phyloP scores from a whole-genome alignment of 2,329 filamentous ascomycete genomes.

The Nigrospora sphaerica region DNA sequence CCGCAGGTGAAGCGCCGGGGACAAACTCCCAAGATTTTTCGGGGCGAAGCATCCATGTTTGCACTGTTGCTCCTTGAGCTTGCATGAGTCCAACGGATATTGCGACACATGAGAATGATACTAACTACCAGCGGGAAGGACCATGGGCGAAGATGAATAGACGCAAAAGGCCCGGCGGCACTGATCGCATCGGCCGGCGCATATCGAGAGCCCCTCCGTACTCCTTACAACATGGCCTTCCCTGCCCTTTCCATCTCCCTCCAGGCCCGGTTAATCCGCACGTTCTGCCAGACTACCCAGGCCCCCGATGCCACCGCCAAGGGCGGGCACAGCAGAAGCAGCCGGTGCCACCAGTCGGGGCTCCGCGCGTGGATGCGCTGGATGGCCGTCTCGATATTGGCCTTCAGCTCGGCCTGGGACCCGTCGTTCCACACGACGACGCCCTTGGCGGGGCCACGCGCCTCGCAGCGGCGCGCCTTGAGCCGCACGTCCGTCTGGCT shows the following conservation, averaged over 20 bases:
- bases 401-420: conserved; percentile 60
- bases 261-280: conserved; percentile 65
- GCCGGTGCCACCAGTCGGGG: conserved; percentile 79
- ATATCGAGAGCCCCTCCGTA: too few relatives aligned
- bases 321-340: conserved; percentile 64
- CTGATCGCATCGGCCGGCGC: too few relatives aligned
- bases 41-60: too few relatives aligned
- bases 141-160: too few relatives aligned
- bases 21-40: too few relatives aligned
- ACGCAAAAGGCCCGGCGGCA: too few relatives aligned
- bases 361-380: conserved; percentile 52
- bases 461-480: conserved; percentile 71
- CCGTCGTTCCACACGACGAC: conserved; percentile 90
- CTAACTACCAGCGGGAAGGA: too few relatives aligned
- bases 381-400: conserved; percentile 62
- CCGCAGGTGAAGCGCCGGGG: too few relatives aligned
- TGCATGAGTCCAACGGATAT: too few relatives aligned
- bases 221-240: conserved; percentile 31
- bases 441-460: conserved; percentile 56
- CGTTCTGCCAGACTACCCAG: conserved; percentile 69
- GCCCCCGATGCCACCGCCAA: conserved; percentile 60
- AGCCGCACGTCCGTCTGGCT: conserved; percentile 82
- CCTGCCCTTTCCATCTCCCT: conserved; percentile 46
- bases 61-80: too few relatives aligned
- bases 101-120: too few relatives aligned